Percentiles rank a stretch among this genome's conserved stretches.
phyloP scores from a whole-genome alignment of 805 yeast genomes.

The Kuraishia hungarica region DNA sequence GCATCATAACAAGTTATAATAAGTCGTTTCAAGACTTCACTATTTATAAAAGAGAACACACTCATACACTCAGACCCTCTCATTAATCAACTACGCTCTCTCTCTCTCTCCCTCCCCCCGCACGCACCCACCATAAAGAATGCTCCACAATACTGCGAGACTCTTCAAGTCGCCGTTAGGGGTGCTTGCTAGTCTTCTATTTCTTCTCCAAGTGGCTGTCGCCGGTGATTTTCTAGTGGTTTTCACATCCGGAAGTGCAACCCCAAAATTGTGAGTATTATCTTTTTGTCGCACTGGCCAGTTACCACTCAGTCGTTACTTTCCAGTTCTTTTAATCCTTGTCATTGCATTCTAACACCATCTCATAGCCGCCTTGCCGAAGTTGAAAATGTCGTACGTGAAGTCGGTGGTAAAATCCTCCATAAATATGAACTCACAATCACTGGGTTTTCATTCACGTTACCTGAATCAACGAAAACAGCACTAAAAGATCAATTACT shows the following conservation, averaged over 20 bases:
- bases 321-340: too few species aligned
- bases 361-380: conserved; percentile 13
- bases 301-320: too few species aligned
- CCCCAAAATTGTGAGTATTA: conserved; percentile 5
- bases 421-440: conserved; percentile 37
- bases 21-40: too few species aligned
- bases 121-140: too few species aligned
- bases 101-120: too few species aligned
- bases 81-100: too few species aligned
- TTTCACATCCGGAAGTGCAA: conserved; percentile 6
- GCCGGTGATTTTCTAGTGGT: conserved; percentile 5
- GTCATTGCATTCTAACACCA: conserved; percentile 1
- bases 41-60: too few species aligned
- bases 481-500: not conserved
- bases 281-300: too few species aligned
- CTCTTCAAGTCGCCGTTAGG: not conserved
- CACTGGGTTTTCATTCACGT: conserved; percentile 37
- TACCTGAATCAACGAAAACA: conserved; percentile 16
- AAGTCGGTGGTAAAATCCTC: conserved; percentile 34
- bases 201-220: not conserved
- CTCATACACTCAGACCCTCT: too few species aligned
- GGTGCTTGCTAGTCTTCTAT: not conserved
- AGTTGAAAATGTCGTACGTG: conserved; percentile 24
- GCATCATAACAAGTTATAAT: too few species aligned
- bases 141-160: not conserved